Evolutionary conservation across 2,329 filamentous ascomycete genomes (phyloP).

Genomic region (Fonsecaea pugnacius): DNA sequence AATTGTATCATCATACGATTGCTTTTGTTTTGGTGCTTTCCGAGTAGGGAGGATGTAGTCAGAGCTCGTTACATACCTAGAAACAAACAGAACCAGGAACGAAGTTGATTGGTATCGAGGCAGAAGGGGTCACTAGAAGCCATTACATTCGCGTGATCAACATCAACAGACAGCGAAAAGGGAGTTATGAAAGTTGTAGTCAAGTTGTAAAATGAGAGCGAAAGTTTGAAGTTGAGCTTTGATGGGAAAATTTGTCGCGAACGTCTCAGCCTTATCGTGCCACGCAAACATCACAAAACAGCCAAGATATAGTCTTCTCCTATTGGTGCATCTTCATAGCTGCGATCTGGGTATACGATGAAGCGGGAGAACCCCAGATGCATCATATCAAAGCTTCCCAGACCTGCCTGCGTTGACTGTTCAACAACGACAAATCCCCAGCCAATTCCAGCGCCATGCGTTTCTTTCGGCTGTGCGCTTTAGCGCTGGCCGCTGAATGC

Average conservation of each 20-base stretch:
- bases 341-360: conserved; percentile 16
- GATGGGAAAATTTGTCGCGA: not conserved
- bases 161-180: too few species aligned
- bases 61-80: not conserved
- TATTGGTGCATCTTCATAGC: not conserved
- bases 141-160: too few species aligned
- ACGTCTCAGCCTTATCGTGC: not conserved
- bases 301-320: not conserved
- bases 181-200: too few species aligned
- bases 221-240: not conserved
- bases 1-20: conserved; percentile 18
- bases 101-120: not conserved
- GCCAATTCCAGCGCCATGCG: conserved; percentile 27
- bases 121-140: too few species aligned
- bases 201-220: not conserved
- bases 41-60: not conserved
- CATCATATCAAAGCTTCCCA: conserved; percentile 23
- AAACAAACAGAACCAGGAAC: not conserved
- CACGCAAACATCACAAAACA: not conserved
- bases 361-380: conserved; percentile 16
- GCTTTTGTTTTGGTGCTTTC: not conserved
- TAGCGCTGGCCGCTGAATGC: conserved; percentile 33
- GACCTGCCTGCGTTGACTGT: conserved; percentile 1
- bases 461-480: conserved; percentile 29
- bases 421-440: conserved; percentile 18